A percentile compares a stretch with the other conserved stretches of the same genome.
Evolutionary conservation across 2,329 filamentous ascomycete genomes (phyloP).

Genomic region (Alternaria triticimaculans): DNA sequence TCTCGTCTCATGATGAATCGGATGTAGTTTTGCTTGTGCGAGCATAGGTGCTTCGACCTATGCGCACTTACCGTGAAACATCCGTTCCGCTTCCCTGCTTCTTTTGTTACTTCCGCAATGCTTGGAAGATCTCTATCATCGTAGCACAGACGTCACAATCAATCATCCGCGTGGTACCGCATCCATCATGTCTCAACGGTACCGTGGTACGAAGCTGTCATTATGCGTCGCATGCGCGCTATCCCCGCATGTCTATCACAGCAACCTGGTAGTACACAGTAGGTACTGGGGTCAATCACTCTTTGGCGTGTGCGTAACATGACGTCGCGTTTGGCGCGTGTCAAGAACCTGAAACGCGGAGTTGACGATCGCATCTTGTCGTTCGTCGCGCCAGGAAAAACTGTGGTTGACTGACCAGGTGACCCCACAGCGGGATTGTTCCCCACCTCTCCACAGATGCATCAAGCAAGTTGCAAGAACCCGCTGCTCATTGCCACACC

Average conservation of each 20-base stretch:
- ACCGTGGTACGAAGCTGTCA: constrained; percentile 19
- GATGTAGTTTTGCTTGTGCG: neutral
- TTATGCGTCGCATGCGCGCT: constrained; percentile 7
- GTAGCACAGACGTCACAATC: constrained; percentile 3
- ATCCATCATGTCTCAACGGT: constrained; percentile 9
- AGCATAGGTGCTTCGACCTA: neutral
- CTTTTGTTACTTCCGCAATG: neutral
- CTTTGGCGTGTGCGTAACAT: neutral
- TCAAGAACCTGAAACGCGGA: neutral
- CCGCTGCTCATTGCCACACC: constrained; percentile 11
- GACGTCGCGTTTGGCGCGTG: neutral
- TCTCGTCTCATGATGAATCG: neutral
- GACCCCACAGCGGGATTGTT: neutral
- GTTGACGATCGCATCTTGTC: neutral
- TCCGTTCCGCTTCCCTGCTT: neutral
- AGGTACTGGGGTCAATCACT: neutral
- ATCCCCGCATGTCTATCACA: neutral
- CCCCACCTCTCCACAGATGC: neutral
- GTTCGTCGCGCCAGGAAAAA: neutral
- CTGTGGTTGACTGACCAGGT: neutral
- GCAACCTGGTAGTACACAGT: neutral
- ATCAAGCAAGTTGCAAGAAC: constrained; percentile 3
- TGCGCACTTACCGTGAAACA: too few species aligned
- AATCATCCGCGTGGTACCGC: constrained; percentile 17
- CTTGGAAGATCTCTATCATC: neutral